Base-by-base conservation (phyloP, 2,329 filamentous ascomycete genomes). In the Ascochyta koolunga region DNA sequence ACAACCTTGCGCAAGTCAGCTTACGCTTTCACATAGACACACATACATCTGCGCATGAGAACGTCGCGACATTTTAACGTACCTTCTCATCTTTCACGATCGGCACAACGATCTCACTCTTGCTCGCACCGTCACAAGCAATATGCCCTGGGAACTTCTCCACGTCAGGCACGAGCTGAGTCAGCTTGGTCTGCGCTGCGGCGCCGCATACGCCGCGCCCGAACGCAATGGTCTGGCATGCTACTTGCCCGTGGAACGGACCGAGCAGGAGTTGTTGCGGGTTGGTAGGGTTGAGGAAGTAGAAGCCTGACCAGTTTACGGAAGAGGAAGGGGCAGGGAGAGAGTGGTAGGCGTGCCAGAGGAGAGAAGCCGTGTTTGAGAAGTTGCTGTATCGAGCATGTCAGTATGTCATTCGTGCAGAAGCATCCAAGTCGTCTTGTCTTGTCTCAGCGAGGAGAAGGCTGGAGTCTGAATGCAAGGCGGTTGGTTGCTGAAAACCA, bases 21-120 rank as follows among this genome's bases (percentile, higher is more conserved):
- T 50, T 67, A 68, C 41, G 61, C 59, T 4, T 29, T 58, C 61
- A 35, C 67, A 10, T 59, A 66, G 5, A 37, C 37, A 44, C 65
- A 3, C 38, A 44, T n/a, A n/a, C n/a, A n/a, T n/a, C n/a, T n/a
- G n/a, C 10, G 25, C n/a, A 3, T 33, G 24, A 29, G 15, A 10
- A 13, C 27, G 15, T 10, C 27, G 27, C 10, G 27, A 15, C 27
- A 44, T 13, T 13, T 8, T 11, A 29, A 66, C 73, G 62, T 59
- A 82, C 80, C 75, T 79, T 79, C 19, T 71, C 79, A n/a, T 65
- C 65, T 54, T 78, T 68, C 9, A 89, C 60, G 57, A 93, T 83
- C 2, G 90, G 90, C 42, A 93, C 90, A 16, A 95, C 90, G 70
- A 95, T 87, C 78, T 95, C 90, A 70, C 90, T 93, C 76, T 80